phyloP scores from a whole-genome alignment of 441 rosid genomes.

The Jatropha multifida region DNA sequence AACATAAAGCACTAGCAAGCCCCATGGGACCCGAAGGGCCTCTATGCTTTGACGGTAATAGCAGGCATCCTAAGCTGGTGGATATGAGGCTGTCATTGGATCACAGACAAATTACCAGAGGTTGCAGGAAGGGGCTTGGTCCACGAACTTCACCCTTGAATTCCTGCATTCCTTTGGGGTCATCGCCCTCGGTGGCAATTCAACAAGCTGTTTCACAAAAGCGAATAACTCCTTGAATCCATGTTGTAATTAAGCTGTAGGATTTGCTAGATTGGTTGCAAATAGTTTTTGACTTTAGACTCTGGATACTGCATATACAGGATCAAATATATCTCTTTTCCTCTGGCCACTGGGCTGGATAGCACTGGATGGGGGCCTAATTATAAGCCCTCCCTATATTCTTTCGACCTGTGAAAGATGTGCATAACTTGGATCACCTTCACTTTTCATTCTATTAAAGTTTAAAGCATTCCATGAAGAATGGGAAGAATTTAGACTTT shows the following conservation, averaged over 20 bases:
- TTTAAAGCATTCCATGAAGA: not conserved
- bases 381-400: not conserved
- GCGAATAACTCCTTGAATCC: slow-evolving; percentile 10
- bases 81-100: slow-evolving; percentile 4
- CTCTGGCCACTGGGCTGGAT: not conserved
- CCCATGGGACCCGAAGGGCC: slow-evolving; percentile 49
- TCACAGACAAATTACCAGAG: slow-evolving; percentile 15
- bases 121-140: not conserved
- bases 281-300: not conserved
- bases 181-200: slow-evolving; percentile 33
- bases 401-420: not conserved
- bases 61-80: slow-evolving; percentile 14
- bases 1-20: slow-evolving; percentile 37
- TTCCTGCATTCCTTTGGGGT: slow-evolving; percentile 29
- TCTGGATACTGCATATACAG: not conserved
- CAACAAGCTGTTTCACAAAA: slow-evolving; percentile 16
- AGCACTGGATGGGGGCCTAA: not conserved
- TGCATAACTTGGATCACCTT: not conserved
- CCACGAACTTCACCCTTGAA: slow-evolving; percentile 25
- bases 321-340: not conserved
- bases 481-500: too few species aligned
- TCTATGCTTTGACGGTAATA: slow-evolving; percentile 13
- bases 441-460: not conserved
- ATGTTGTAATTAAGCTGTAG: not conserved
- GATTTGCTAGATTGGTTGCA: not conserved